Evolutionary conservation across 345 rosid genomes (phyloP), one percentile per base, ranked within the genome.

Genomic region (Euphorbia pulcherrima): DNA sequence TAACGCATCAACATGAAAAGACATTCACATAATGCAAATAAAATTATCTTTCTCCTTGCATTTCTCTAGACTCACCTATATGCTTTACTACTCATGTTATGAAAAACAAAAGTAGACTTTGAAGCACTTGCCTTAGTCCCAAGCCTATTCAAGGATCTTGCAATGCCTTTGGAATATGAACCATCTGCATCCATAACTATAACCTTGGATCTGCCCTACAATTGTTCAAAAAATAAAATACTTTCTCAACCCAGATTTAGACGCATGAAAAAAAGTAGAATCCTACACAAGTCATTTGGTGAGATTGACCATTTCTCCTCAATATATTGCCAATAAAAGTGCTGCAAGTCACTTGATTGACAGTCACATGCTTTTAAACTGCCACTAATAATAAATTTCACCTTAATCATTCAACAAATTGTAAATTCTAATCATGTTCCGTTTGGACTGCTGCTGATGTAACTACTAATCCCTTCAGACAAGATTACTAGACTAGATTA

Each of bases 161-260:
- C 97, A 79, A 94, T 75, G 59, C 93, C 90, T 85, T 89, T 94
- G 40, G 96, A 83, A 53, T 80, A 79, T 77, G 83, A 72, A 70
- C 99, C 99, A 79, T 91, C 93, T 75, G 82, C 90, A 84, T 94
- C 99, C 95, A 94, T 80, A 75, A 94, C 81, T 69, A 94, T 89
- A 69, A 94, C 89, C 90, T 80, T 89, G 55, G 91, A 94, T 80
- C 96, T 89, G 92, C 83, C 99, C 97, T 94, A 88, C 92, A 83
- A 83, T 82, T 73, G 64, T 83, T 65, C 79, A 71, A 74, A 77
- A 80, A 76, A 69, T 30, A 65, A 68, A 62, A 77, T 72, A 77
- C 72, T 74, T 17, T 62, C 58, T 40, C 24, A 39, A 12, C 48
- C 44, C 56, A 26, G 27, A 62, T 37, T 54, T 20, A 24, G 28